Evolutionary conservation across 1,284 basidiomycete genomes (phyloP).

Genomic region (Pseudozyma hubeiensis): DNA sequence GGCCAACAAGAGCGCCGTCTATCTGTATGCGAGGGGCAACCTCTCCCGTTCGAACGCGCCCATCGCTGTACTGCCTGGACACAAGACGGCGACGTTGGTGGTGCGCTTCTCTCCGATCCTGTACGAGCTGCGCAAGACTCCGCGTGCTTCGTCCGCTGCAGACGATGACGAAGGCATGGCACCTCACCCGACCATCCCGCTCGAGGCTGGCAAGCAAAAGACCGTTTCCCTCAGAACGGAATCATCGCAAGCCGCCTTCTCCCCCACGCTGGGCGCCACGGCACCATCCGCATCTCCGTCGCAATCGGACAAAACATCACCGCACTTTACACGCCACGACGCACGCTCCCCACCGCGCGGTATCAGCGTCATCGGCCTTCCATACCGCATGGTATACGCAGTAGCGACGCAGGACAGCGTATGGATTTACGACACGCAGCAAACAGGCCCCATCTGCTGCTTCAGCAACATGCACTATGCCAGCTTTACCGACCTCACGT

Average conservation of each 20-base stretch:
- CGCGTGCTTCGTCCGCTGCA: slow-evolving; percentile 1
- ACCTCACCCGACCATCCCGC: slow-evolving; percentile 72
- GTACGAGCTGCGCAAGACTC: slow-evolving; percentile 79
- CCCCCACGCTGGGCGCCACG: slow-evolving; percentile 11
- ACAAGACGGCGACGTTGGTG: slow-evolving; percentile 93
- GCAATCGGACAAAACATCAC: slow-evolving; percentile 17
- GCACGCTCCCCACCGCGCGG: slow-evolving; percentile 39
- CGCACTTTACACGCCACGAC: slow-evolving; percentile 14
- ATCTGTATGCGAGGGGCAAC: slow-evolving; percentile 94
- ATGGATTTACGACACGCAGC: slow-evolving; percentile 95
- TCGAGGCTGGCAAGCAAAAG: slow-evolving; percentile 77
- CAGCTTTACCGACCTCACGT: slow-evolving; percentile 95
- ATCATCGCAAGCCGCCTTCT: slow-evolving; percentile 9
- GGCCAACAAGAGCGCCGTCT: slow-evolving; percentile 77
- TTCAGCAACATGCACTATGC: slow-evolving; percentile 96
- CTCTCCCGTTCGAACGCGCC: slow-evolving; percentile 78
- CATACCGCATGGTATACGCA: slow-evolving; percentile 94
- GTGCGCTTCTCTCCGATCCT: slow-evolving; percentile 93
- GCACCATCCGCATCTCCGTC: slow-evolving; percentile 22
- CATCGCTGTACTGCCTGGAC: slow-evolving; percentile 92
- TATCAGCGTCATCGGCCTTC: slow-evolving; percentile 82
- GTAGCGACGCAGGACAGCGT: slow-evolving; percentile 97
- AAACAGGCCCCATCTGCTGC: slow-evolving; percentile 89
- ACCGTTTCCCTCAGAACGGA: slow-evolving; percentile 70
- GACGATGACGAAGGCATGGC: slow-evolving; percentile 46